Conservation (phyloP, 139 green algal genomes). For the Pseudopediastrum boryanum region DNA sequence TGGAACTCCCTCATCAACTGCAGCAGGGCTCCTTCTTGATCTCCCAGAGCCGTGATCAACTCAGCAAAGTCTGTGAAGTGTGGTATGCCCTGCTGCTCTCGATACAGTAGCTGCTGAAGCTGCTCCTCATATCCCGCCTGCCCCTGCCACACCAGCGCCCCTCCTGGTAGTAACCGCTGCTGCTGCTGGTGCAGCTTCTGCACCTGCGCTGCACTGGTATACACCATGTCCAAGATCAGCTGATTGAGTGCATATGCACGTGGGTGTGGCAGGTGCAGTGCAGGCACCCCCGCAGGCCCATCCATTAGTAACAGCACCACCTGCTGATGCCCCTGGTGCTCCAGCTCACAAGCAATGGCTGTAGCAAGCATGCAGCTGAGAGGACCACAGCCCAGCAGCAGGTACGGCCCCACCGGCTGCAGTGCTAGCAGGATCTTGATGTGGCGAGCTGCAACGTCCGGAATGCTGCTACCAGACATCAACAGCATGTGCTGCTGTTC, state of each 20-base stretch:
- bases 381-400: constrained; percentile 55
- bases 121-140: background rate
- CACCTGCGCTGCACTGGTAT: background rate
- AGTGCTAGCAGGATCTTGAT: constrained; percentile 36
- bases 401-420: constrained; percentile 68
- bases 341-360: constrained; percentile 48
- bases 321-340: constrained; percentile 32
- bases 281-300: constrained; percentile 48
- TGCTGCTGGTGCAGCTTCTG: background rate
- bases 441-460: background rate
- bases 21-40: background rate
- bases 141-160: background rate
- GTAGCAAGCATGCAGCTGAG: constrained; percentile 59
- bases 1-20: background rate
- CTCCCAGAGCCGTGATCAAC: background rate
- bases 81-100: background rate
- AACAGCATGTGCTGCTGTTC: background rate
- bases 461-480: background rate
- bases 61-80: no score
- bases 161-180: background rate
- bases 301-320: constrained; percentile 72
- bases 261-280: constrained; percentile 22
- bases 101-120: background rate
- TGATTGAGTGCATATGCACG: constrained; percentile 17
- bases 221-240: constrained; percentile 1